phyloP scores from a whole-genome alignment of 225 moss, liverwort and hornwort species.

The Bryum argenteum region DNA sequence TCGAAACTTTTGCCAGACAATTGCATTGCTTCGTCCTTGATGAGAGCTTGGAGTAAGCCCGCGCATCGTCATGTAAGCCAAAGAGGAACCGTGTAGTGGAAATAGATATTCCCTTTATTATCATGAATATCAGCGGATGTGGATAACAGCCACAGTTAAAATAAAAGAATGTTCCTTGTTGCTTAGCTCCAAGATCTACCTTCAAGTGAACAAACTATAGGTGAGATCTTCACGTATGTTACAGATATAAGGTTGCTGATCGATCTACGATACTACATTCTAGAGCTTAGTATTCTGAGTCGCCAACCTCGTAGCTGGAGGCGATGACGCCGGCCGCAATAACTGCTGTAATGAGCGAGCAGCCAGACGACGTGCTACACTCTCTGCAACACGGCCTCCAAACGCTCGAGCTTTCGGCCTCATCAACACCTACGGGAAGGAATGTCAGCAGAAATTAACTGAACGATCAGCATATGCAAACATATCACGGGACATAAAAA shows the following conservation, averaged over 20 bases:
- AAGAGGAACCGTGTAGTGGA: background rate
- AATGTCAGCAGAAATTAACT: constrained; percentile 6
- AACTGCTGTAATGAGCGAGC: constrained; percentile 89
- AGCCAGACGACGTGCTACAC: constrained; percentile 78
- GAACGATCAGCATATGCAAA: background rate
- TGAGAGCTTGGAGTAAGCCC: no score
- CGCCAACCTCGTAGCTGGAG: constrained; percentile 24
- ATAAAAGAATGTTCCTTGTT: constrained; percentile 38
- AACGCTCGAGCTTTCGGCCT: constrained; percentile 89
- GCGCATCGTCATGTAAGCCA: no score
- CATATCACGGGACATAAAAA: background rate
- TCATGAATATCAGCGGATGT: constrained; percentile 18
- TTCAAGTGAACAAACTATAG: constrained; percentile 13
- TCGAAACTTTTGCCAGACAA: no score
- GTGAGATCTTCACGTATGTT: constrained; percentile 28
- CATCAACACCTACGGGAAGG: constrained; percentile 61
- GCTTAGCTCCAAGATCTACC: constrained; percentile 24
- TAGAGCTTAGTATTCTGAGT: constrained; percentile 18
- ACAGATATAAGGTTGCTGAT: constrained; percentile 29
- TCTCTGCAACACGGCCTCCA: constrained; percentile 83
- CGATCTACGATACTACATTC: background rate
- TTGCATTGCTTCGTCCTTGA: no score
- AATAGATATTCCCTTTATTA: background rate
- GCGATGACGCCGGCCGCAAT: constrained; percentile 54
- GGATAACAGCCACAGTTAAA: constrained; percentile 23